Base-by-base conservation (phyloP, 1,139 yeast species). In the Magnusiomyces sp. region DNA sequence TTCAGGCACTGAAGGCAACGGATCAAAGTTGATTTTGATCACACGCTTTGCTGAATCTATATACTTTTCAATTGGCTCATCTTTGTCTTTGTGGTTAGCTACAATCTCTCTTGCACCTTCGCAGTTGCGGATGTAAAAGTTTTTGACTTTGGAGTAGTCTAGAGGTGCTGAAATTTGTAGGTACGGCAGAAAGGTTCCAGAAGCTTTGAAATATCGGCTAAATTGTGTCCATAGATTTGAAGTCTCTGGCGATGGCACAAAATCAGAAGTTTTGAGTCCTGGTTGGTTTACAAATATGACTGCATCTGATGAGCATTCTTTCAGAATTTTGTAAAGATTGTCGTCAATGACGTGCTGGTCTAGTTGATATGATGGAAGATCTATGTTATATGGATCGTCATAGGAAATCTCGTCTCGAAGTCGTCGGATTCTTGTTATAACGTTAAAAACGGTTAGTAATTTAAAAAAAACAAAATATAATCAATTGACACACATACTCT, bases 251-350 rank as follows among this genome's bases (percentile, higher is more conserved):
- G 19, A 23, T 20, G 19, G 23, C 5, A 17, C 60, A 53, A 87
- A 70, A 64, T 87, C 95, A n/a, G 68, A 67, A 47, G 74, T 67
- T 1, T 65, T 65, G 49, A 87, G 64, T 0, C 94, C 94, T 0
- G 95, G 95, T 44, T 79, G 79, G 59, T 84, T 77, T 0, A 86
- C 71, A 14, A 87, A 65, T 1, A 88, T 59, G 58, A 83, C 84
- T 0, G 82, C 84, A 62, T 86, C 85, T 0, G 90, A 77, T 1
- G 80, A 69, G 60, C 95, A 88, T 41, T 74, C 72, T 2, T 80
- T 77, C 13, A 81, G 66, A 39, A 79, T 63, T 50, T 75, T 71
- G 48, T 74, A 71, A 14, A 80, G 33, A 16, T 60, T 53, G 80
- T 61, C 44, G 71, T 71, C 36, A 74, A 70, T 29, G 7, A 37